Base-by-base conservation (phyloP, 768 basidiomycete species). In the Pleurotus tuber-regium region DNA sequence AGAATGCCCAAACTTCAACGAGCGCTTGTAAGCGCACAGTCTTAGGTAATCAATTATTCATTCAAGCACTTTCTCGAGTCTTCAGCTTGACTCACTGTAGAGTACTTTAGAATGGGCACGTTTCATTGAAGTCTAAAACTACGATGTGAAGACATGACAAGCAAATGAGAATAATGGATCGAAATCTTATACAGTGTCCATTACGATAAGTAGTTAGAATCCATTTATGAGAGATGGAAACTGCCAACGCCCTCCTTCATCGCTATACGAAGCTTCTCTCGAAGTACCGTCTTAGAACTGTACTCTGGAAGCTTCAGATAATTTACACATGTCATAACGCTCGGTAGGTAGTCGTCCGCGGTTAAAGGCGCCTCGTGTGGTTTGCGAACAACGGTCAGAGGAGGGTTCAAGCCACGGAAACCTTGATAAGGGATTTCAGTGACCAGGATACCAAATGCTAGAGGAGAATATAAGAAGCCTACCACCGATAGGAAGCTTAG, bases 241-340 rank as follows among this genome's bases (percentile, higher is more conserved):
- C 92, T 92, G 47, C 93, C 93, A 52, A 92, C 87, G 35, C 97
- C 97, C 70, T 98, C 97, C 60, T 83, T 81, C 74, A 97, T 91
- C 30, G 97, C 96, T 26, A 82, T 75, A 46, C 75, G 74, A 58
- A 99, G 68, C 65, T 93, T 96, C 66, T 90, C 84, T 60, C 73
- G 77, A 84, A 98, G 87, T 31, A 91, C 83, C 29, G 75, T 79
- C 68, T 89, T 93, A 23, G 87, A 85, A 51, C 89, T 92, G 66
- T 98, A 98, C 62, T 98, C 94, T 0, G 96, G 96, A 57, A 98
- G 74, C 68, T 99, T 99, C 63, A 99, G 73, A 64, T 93, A 96
- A 69, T 94, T 93, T 54, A 93, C 95, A 67, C 97, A 99, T 3
- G 97, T 98, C 97, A 98, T 98, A 25, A 98, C 95, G 61, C 92